Evolutionary conservation across 1,284 basidiomycete species (phyloP), one percentile per base, ranked within the genome.

Genomic region (Waitea zeae): DNA sequence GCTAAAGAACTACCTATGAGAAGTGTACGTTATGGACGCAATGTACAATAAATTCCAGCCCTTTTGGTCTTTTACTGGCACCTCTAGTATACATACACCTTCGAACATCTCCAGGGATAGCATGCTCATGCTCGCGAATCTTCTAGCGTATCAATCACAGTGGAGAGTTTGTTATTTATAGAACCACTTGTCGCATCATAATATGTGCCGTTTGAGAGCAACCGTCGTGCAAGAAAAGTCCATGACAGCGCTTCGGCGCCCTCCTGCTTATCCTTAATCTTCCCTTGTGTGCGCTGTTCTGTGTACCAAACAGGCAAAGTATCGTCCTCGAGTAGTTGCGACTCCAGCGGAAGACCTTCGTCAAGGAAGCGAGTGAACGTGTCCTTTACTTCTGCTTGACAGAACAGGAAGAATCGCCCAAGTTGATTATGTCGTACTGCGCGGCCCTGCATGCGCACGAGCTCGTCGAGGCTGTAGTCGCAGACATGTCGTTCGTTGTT

Each of bases 401-500:
- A 92, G 57, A 97, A 81, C 39, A 97, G 56, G 46, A 79, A 67
- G 59, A 87, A 93, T 40, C 64, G 66, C 0, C 84, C 88, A 13
- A 56, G 49, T 19, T 57, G 61, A 12, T 61, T 56, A 44, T 76
- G 78, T 31, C 67, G 67, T 31, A 79, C 67, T 1, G 90, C 89
- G 17, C 77, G 70, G 34, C 86, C 76, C 54, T 97, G 89, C 87
- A 98, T 96, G 38, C 75, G 74, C 34, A 84, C 74, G 31, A 99
- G 56, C 47, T 97, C 92, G 20, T 71, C 63, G 20, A 89, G 58
- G 0, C 62, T 57, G 50, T 98, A 98, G 48, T 89, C 84, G 4
- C 24, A 9, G 7, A 14, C 15, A 33, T 73, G 62, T 7, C 24
- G 24, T 26, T 26, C n/a, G 9, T n/a, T 26, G n/a, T 7, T 26